phyloP scores from a whole-genome alignment of 2,329 filamentous ascomycete species.

The Exophiala aquamarina region DNA sequence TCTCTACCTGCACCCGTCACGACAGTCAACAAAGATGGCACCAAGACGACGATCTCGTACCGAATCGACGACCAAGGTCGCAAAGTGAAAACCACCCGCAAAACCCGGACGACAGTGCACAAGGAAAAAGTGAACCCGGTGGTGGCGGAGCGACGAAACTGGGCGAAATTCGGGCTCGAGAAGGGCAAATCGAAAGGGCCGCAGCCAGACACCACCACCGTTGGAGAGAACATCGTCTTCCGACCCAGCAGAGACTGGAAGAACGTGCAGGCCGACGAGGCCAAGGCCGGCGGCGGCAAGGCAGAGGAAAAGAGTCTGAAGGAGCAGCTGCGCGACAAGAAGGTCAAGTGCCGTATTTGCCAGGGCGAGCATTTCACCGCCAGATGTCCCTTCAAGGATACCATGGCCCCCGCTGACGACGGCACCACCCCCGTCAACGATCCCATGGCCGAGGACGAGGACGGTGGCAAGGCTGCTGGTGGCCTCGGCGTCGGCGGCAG shows the following conservation, averaged over 20 bases:
- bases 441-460: slow-evolving; percentile 46
- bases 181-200: slow-evolving; percentile 82
- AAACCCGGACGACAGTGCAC: slow-evolving; percentile 87
- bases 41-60: slow-evolving; percentile 91
- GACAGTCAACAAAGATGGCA: slow-evolving; percentile 96
- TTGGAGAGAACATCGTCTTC: slow-evolving; percentile 99
- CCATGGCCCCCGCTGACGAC: slow-evolving; percentile 74
- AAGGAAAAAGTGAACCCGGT: slow-evolving; percentile 94
- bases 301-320: slow-evolving; percentile 68
- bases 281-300: slow-evolving; percentile 45
- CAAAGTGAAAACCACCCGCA: slow-evolving; percentile 95
- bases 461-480: slow-evolving; percentile 45
- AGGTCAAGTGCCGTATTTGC: slow-evolving; percentile 99
- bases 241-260: slow-evolving; percentile 91
- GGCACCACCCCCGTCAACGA: slow-evolving; percentile 33
- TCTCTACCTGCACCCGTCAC: slow-evolving; percentile 82
- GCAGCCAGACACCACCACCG: slow-evolving; percentile 82
- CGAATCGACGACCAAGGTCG: slow-evolving; percentile 88
- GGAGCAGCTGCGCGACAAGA: slow-evolving; percentile 87
- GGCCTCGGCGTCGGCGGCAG: slow-evolving; percentile 65
- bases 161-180: slow-evolving; percentile 89
- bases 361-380: slow-evolving; percentile 98
- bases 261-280: slow-evolving; percentile 77
- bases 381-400: slow-evolving; percentile 99
- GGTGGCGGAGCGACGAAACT: slow-evolving; percentile 89